A percentile compares a stretch with the other conserved stretches of the same genome.
phyloP scores from a whole-genome alignment of 176 grass and related monocot species.

The Phoenix dactylifera region DNA sequence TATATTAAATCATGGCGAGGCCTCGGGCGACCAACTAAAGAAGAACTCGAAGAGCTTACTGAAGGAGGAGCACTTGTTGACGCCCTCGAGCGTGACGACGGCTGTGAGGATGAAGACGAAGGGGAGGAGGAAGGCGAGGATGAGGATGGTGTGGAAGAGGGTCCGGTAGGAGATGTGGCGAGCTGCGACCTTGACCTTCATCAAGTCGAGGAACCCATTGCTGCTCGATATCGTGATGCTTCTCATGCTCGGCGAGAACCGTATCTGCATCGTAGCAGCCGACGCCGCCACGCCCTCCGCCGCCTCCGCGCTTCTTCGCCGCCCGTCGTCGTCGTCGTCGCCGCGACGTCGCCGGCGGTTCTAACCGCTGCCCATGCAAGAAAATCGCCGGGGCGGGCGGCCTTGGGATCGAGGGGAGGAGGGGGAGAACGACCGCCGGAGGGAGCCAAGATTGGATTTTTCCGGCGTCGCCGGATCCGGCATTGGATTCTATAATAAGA shows the following conservation, averaged over 20 bases:
- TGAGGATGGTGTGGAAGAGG: constrained; percentile 89
- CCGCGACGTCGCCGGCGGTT: neutral
- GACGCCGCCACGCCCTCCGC: constrained; percentile 5
- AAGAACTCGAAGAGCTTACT: constrained; percentile 21
- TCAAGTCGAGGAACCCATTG: constrained; percentile 84
- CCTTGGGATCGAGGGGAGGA: neutral
- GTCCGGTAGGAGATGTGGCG: constrained; percentile 95
- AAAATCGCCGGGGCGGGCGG: too few species aligned
- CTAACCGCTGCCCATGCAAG: neutral
- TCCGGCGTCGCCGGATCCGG: neutral
- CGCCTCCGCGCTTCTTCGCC: neutral
- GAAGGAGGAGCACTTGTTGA: constrained; percentile 98
- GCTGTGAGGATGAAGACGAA: constrained; percentile 96
- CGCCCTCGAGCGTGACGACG: constrained; percentile 79
- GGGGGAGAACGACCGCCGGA: neutral
- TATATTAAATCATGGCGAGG: too few species aligned
- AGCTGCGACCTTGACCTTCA: constrained; percentile 74
- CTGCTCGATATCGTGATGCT: constrained; percentile 97
- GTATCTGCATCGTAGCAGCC: constrained; percentile 93
- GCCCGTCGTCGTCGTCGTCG: constrained; percentile 12
- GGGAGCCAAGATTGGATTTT: constrained; percentile 1
- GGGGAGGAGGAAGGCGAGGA: constrained; percentile 82
- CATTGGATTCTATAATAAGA: neutral
- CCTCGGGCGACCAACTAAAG: neutral
- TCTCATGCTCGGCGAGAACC: constrained; percentile 97